Evolutionary conservation across 495 filamentous ascomycete genomes (phyloP), one percentile per base, ranked within the genome.

Genomic region (Penicillium parvum): DNA sequence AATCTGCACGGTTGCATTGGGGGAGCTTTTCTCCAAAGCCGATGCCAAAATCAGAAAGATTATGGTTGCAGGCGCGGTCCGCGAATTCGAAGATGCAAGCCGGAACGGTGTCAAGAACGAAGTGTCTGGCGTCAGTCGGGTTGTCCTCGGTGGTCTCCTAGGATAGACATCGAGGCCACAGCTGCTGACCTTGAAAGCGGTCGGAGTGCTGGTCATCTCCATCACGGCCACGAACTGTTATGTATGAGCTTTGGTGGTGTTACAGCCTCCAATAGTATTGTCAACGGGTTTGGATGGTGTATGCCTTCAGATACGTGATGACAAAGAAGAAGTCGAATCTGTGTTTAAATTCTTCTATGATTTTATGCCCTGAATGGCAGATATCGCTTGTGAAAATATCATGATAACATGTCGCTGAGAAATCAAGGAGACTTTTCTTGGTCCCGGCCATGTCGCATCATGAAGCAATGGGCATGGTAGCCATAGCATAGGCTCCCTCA

Each of bases 61-160:
- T 29, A 83, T 99, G 43, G 76, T 99, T 2, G 78, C 82, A 33
- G 84, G 83, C 2, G 80, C 92, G 5, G 79, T 95, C 18, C 84
- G 86, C 50, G 94, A 99, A 59, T 96, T 97, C 64, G 94, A 96
- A 64, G 92, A 96, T 20, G 75, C 75, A 9, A 90, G 84, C 51
- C 72, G 91, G 47, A 70, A 63, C 28, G 81, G 82, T 3, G 80
- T 84, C 18, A 92, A 82, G 65, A 76, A 72, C 23, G 92, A 99
- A 67, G 68, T 96, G 19, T 80, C 79, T 11, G 87, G 86, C 17
- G 76, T 97, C 22, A 87, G 87, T 34, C 89, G 82, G 63, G 86
- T 96, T 28, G 88, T 97, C 1, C 66, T 99, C 7, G 91, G 90
- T 1, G 91, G 91, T 5, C 67, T 98, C 43, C 76, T 96, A 73